A percentile compares a stretch with the other conserved stretches of the same genome.
Conservation (phyloP, 192 early-diverging fungal genomes). For the Jimgerdemannia flammicorona region DNA sequence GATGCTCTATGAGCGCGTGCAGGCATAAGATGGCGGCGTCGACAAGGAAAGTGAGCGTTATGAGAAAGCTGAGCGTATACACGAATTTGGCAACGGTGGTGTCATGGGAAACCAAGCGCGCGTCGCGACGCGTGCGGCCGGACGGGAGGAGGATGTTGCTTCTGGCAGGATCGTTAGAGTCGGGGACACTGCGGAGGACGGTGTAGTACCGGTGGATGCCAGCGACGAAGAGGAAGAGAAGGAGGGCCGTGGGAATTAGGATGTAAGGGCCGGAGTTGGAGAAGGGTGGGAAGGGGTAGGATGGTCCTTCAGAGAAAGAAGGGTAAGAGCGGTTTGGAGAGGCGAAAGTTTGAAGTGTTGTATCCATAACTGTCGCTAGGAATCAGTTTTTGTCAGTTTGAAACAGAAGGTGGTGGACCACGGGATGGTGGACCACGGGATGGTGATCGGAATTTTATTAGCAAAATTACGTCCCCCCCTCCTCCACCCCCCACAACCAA, state of each 20-base stretch:
- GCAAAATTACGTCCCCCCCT: no score
- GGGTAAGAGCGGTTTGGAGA: no score
- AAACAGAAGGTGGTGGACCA: not conserved
- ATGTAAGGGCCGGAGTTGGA: slow-evolving; percentile 22
- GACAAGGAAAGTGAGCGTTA: slow-evolving; percentile 29
- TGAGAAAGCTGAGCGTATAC: slow-evolving; percentile 17
- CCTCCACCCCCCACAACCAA: no score
- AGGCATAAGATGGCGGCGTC: slow-evolving; percentile 28
- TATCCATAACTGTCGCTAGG: not conserved
- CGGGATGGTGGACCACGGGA: no score
- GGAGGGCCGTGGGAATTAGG: slow-evolving; percentile 10
- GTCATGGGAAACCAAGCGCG: not conserved
- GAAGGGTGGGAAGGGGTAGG: slow-evolving; percentile 20
- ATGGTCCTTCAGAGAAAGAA: not conserved
- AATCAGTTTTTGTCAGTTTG: not conserved
- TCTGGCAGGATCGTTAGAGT: not conserved
- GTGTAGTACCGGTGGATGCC: slow-evolving; percentile 10
- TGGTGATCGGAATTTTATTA: no score
- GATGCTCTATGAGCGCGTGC: slow-evolving; percentile 33
- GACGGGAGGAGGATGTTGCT: not conserved
- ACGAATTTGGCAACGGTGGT: slow-evolving; percentile 25
- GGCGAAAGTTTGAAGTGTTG: not conserved
- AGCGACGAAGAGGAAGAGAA: slow-evolving; percentile 13
- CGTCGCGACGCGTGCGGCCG: not conserved
- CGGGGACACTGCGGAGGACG: not conserved